Percentiles rank a stretch among this genome's conserved stretches.
Evolutionary conservation across 305 asterid genomes (phyloP).

Genomic region (Fraxinus baroniana): DNA sequence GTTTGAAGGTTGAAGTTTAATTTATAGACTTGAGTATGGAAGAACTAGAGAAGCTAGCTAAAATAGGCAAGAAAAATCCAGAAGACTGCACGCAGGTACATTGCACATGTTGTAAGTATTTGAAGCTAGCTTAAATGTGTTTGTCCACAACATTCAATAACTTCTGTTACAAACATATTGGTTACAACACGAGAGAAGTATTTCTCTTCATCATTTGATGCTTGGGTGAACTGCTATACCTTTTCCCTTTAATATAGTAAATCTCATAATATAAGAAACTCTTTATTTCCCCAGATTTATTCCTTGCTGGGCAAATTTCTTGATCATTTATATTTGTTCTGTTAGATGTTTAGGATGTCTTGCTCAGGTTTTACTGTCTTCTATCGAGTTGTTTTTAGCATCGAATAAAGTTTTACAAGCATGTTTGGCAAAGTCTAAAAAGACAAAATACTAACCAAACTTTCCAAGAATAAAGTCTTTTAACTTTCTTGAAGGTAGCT

Average conservation of each 20-base stretch:
- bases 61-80: constrained; percentile 64
- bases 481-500: background rate
- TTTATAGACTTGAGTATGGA: constrained; percentile 64
- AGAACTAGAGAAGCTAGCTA: constrained; percentile 77
- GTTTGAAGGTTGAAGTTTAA: background rate
- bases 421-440: background rate
- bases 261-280: background rate
- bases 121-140: constrained; percentile 19
- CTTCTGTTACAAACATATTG: constrained; percentile 1
- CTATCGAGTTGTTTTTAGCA: background rate
- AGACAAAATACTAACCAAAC: background rate
- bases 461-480: background rate
- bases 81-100: constrained; percentile 88
- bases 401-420: background rate
- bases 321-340: background rate
- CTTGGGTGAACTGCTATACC: background rate
- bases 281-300: background rate
- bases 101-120: constrained; percentile 84
- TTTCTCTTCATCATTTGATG: background rate
- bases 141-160: constrained; percentile 8
- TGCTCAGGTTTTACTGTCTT: background rate
- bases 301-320: background rate
- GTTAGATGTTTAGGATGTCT: background rate
- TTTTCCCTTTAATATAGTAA: background rate
- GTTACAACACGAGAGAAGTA: background rate